Conservation (phyloP, 2,329 filamentous ascomycete species). For the Fusarium humuli region DNA sequence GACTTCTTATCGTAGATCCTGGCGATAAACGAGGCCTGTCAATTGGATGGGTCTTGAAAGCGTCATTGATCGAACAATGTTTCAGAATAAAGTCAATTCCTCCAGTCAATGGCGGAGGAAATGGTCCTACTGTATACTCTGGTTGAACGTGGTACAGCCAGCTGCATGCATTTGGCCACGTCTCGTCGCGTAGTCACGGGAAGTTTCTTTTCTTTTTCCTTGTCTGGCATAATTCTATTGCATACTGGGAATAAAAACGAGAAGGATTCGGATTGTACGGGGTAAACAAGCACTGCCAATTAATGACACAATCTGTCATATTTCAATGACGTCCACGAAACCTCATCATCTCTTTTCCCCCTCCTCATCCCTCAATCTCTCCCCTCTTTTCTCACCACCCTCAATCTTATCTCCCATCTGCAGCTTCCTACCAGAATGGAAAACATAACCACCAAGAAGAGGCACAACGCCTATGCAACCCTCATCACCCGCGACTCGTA, state of each 20-base stretch:
- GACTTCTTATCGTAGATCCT: not conserved
- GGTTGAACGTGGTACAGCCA: not conserved
- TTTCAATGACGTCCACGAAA: conserved; percentile 27
- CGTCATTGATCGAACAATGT: conserved; percentile 3
- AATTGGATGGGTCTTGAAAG: not conserved
- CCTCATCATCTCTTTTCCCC: not conserved
- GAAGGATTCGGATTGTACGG: not conserved
- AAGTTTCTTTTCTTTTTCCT: not conserved
- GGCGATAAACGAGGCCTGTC: not conserved
- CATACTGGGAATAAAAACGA: no score
- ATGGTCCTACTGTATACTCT: not conserved
- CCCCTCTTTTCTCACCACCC: not conserved
- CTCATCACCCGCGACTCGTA: conserved; percentile 42
- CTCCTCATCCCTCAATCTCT: not conserved
- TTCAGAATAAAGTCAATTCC: not conserved
- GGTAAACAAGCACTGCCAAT: conserved; percentile 1
- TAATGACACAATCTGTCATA: conserved; percentile 15
- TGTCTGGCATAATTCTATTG: not conserved
- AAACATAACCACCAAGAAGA: not conserved
- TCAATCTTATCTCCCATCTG: not conserved
- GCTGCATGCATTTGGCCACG: not conserved
- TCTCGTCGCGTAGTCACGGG: not conserved
- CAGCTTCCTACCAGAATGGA: conserved; percentile 12
- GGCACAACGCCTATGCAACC: conserved; percentile 39
- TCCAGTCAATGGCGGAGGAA: not conserved